phyloP scores from a whole-genome alignment of 2,329 filamentous ascomycete species.

The Neonectria coccinea region DNA sequence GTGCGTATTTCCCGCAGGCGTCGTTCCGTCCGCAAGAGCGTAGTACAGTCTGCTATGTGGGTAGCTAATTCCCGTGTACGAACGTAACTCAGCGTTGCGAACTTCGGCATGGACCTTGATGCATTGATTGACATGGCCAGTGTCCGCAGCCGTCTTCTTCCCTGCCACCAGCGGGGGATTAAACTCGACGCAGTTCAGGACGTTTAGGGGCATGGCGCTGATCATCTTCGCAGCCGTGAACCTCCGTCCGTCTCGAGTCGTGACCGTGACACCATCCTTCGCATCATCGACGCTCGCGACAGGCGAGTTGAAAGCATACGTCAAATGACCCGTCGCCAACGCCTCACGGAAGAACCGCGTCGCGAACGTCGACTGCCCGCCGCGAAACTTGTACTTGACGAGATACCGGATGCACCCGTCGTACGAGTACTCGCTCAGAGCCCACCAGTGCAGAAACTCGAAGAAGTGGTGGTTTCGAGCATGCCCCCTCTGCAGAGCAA shows the following conservation, averaged over 20 bases:
- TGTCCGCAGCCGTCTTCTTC: conserved; percentile 51
- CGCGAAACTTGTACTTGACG: conserved; percentile 56
- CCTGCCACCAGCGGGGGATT: conserved; percentile 52
- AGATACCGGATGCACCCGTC: conserved; percentile 53
- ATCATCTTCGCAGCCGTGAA: conserved; percentile 52
- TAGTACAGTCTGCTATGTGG: conserved; percentile 58
- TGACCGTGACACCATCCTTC: conserved; percentile 48
- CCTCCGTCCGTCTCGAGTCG: conserved; percentile 45
- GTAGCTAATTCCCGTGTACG: conserved; percentile 57
- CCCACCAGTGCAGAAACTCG: conserved; percentile 63
- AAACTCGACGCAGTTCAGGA: conserved; percentile 55
- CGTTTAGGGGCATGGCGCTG: conserved; percentile 58
- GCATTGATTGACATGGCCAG: conserved; percentile 59
- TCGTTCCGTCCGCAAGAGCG: conserved; percentile 58
- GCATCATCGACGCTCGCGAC: conserved; percentile 50
- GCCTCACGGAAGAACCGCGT: conserved; percentile 60
- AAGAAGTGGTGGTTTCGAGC: conserved; percentile 57
- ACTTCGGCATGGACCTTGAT: conserved; percentile 61
- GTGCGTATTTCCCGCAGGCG: conserved; percentile 59
- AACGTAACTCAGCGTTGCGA: conserved; percentile 54
- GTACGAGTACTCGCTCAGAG: conserved; percentile 55
- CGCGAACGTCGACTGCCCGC: conserved; percentile 59
- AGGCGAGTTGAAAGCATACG: conserved; percentile 56
- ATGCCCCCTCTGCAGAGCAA: conserved; percentile 57
- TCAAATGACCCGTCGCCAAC: conserved; percentile 51